Base-by-base conservation (phyloP, 805 yeast species). In the Kodamaea sagamina region DNA sequence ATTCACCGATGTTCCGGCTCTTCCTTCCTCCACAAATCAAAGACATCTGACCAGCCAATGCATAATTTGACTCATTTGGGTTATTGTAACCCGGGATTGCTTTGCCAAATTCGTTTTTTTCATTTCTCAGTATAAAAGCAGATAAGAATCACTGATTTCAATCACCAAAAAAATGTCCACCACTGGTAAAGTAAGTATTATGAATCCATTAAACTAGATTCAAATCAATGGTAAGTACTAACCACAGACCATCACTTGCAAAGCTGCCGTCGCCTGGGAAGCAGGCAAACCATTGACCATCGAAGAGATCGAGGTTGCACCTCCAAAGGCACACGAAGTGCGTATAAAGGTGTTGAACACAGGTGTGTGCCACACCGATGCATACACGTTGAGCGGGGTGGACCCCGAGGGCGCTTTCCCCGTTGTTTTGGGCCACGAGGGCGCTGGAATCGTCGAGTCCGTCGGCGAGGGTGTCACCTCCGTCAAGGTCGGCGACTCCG, bases 341-440 rank as follows among this genome's bases (percentile, higher is more conserved):
- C 85, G 99, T 67, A 86, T 93, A 65, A 86, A 89, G 68, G 71
- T 93, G 45, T 75, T 74, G 40, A 77, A 86, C 72, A 86, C 97
- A 22, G 99, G 97, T 63, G 96, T 93, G 29, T 93, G 99, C 68
- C 99, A 93, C 74, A 93, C 99, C 26, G 99, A 93, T 65, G 97
- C 97, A 29, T 93, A 85, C 75, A 92, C 98, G 8, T 76, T 93
- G 53, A 84, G 95, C 38, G 99, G 99, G 47, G 78, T 73, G 44
- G 99, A 93, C 67, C 93, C 98, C 43, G 99, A 93, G 71, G 99
- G 98, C 57, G 86, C 84, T 10, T 89, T 89, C 79, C 98, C 98
- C 12, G 84, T 82, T 13, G 72, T 93, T 48, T 76, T 95, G 58
- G 99, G 99, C 49, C 99, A 93, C 69, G 99, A 93, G 69, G 97